phyloP scores from a whole-genome alignment of 208 protist genomes.

The Leishmania major region DNA sequence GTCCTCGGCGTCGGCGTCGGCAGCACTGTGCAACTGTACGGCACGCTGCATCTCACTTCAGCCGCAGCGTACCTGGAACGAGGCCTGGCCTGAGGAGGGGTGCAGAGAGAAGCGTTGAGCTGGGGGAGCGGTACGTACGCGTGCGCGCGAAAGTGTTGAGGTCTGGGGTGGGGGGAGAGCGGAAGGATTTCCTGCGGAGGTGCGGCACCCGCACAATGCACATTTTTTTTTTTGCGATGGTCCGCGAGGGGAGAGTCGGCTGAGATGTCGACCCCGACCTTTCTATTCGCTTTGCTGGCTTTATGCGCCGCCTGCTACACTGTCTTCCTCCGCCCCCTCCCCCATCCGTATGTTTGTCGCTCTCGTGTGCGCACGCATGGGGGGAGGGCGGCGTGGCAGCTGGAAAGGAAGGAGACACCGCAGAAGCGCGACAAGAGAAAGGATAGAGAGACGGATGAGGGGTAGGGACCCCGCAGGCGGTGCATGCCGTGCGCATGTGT shows the following conservation, averaged over 20 bases:
- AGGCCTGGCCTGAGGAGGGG: neutral
- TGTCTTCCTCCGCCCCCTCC: neutral
- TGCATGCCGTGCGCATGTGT: neutral
- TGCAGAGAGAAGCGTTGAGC: neutral
- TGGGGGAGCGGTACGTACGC: neutral
- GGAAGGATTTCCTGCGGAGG: neutral
- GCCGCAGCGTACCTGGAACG: conserved; percentile 19
- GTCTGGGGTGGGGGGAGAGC: neutral
- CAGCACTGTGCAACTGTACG: conserved; percentile 30
- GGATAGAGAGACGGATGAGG: neutral
- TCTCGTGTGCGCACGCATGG: neutral
- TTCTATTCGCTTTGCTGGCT: neutral
- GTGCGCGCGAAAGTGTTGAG: neutral
- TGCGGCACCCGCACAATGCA: neutral
- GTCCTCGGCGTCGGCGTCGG: conserved; percentile 35
- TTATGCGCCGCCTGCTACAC: neutral
- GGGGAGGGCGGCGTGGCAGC: neutral
- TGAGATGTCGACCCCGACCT: neutral
- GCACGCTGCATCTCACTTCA: conserved; percentile 22
- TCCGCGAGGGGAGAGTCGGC: neutral
- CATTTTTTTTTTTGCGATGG: neutral
- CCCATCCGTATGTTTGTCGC: neutral
- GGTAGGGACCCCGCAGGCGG: neutral
- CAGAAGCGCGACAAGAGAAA: neutral
- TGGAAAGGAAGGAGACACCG: neutral